phyloP scores from a whole-genome alignment of 768 basidiomycete species.

The Sarcodon sp. region DNA sequence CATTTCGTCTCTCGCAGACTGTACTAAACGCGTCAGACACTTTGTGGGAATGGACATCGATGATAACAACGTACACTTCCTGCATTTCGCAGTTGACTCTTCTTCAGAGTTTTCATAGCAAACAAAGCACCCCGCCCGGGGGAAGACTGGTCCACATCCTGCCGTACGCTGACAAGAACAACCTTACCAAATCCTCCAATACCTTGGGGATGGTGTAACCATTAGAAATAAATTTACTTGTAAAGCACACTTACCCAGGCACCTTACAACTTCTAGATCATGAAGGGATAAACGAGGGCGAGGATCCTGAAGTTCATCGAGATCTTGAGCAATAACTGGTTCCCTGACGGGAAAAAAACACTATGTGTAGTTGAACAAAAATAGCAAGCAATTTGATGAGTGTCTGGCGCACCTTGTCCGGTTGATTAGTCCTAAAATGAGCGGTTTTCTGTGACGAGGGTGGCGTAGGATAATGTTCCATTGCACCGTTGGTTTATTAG shows the following conservation, averaged over 20 bases:
- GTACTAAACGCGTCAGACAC: background rate
- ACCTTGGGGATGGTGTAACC: slow-evolving; percentile 17
- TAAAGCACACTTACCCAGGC: background rate
- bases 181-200: slow-evolving; percentile 28
- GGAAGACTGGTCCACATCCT: slow-evolving; percentile 14
- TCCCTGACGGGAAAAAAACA: too few species aligned
- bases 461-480: too few species aligned
- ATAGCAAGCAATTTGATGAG: too few species aligned
- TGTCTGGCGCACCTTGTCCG: too few species aligned
- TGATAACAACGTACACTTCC: slow-evolving; percentile 15
- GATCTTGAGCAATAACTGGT: too few species aligned
- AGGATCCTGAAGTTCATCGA: too few species aligned
- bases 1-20: slow-evolving; percentile 1
- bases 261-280: slow-evolving; percentile 1
- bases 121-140: slow-evolving; percentile 25
- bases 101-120: slow-evolving; percentile 32
- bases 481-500: too few species aligned
- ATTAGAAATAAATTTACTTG: background rate
- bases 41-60: background rate
- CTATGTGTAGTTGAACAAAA: too few species aligned
- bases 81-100: slow-evolving; percentile 19
- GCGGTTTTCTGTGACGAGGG: too few species aligned
- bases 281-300: background rate
- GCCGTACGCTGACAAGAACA: slow-evolving; percentile 24
- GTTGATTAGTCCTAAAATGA: too few species aligned